Evolutionary conservation across 2,329 filamentous ascomycete genomes (phyloP), one percentile per base, ranked within the genome.

Genomic region (Verruconis gallopava): DNA sequence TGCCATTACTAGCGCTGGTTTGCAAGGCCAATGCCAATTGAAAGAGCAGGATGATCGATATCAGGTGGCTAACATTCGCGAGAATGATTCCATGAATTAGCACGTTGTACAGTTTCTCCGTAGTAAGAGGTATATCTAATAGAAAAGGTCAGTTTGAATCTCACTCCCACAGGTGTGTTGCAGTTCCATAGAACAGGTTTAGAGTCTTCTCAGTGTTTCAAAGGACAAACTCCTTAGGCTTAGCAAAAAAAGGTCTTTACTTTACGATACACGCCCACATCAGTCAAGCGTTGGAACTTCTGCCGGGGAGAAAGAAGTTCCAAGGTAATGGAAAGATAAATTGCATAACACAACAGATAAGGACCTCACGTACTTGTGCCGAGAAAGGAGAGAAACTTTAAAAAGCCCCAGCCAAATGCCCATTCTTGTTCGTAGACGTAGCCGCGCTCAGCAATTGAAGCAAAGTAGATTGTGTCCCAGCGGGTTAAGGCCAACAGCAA

Each of bases 401-500:
- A 65, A 46, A 72, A 71, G 6, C 66, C 64, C 60, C 69, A 72
- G 28, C 79, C 79, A 62, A 88, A 91, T 0, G 84, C 85, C 83
- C 83, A 91, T 60, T 89, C 81, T 61, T 91, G 85, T 62, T 93
- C 85, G 56, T 76, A 81, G 9, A 78, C 43, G 50, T 85, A 78
- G 22, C 80, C 81, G 9, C 72, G 66, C 33, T 67, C 67, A 3
- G 81, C 73, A 35, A 67, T 58, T 49, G 76, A 70, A 45, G 79
- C 64, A 53, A 79, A 89, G 58, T 89, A 91, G 49, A 93, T 67
- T 21, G 79, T 81, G 57, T 93, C 85, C 85, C 85, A 93, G 57
- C 82, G 71, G 4, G 77, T 77, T 44, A 91, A 64, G 34, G 75
- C 75, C 22, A 69, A 60, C 15, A 67, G 58, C 2, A 81, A 51